Evolutionary conservation across 768 basidiomycete species (phyloP).

Genomic region (Tylopilus balloui): DNA sequence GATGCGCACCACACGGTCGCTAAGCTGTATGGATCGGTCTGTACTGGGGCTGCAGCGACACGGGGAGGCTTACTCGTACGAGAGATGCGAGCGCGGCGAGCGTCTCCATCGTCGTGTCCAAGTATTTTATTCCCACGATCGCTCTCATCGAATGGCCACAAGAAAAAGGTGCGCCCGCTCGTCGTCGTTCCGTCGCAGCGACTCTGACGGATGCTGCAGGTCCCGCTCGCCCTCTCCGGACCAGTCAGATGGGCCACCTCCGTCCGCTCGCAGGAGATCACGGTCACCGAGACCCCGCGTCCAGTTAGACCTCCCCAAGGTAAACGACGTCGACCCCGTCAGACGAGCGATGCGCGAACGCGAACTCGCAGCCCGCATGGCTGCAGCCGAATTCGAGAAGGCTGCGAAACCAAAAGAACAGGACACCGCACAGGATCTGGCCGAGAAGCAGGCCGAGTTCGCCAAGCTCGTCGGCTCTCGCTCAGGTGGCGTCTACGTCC

Average conservation of each 20-base stretch:
- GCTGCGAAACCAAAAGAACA: constrained; percentile 49
- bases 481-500: constrained; percentile 95
- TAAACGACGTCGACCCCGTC: constrained; percentile 72
- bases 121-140: constrained; percentile 13
- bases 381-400: constrained; percentile 64
- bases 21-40: constrained; percentile 45
- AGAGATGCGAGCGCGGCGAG: constrained; percentile 50
- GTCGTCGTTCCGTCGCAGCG: not conserved
- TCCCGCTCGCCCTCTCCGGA: constrained; percentile 46
- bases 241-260: constrained; percentile 33
- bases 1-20: constrained; percentile 60
- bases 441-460: constrained; percentile 82
- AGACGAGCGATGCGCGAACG: constrained; percentile 75
- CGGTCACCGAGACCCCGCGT: constrained; percentile 33
- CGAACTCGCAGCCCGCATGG: constrained; percentile 67
- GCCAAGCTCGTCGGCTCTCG: constrained; percentile 77
- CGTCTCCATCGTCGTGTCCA: constrained; percentile 41
- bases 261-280: constrained; percentile 40
- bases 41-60: not conserved
- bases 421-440: constrained; percentile 39
- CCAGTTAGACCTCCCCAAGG: constrained; percentile 41
- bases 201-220: constrained; percentile 28
- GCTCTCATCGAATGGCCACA: constrained; percentile 42
- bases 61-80: constrained; percentile 41
- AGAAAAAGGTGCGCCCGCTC: constrained; percentile 37